These are phyloP conservation scores for Xanthoconium stramineum DNA, from an alignment of 768 basidiomycete species.

Conservation along the genomic window DNA sequence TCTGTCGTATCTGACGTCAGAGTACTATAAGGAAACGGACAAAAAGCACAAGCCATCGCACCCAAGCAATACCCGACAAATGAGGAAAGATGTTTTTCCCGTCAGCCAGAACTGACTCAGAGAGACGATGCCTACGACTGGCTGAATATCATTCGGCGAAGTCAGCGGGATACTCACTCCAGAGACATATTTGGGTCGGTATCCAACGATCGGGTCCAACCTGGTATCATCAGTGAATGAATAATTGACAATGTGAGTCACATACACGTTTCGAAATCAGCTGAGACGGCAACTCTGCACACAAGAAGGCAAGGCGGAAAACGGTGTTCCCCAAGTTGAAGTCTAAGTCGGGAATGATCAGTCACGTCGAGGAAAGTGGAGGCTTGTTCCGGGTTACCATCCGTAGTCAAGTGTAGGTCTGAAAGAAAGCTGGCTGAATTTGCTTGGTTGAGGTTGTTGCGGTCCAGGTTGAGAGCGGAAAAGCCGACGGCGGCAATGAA, in stretches of 20 bases:
- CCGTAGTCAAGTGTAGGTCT: constrained; percentile 51
- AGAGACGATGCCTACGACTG: constrained; percentile 38
- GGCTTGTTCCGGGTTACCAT: constrained; percentile 29
- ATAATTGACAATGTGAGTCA: neutral
- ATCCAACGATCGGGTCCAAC: constrained; percentile 65
- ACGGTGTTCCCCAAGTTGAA: constrained; percentile 57
- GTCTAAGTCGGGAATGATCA: constrained; percentile 29
- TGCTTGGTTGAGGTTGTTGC: constrained; percentile 53
- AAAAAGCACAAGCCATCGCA: constrained; percentile 6
- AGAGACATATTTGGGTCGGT: constrained; percentile 54
- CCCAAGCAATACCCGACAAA: constrained; percentile 48
- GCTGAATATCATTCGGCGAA: neutral
- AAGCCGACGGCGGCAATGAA: constrained; percentile 54
- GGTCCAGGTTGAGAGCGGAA: constrained; percentile 53
- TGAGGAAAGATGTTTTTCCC: constrained; percentile 49
- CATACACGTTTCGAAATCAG: constrained; percentile 55
- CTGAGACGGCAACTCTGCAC: constrained; percentile 61
- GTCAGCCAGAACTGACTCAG: constrained; percentile 53
- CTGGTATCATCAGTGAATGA: constrained; percentile 23
- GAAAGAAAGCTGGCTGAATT: constrained; percentile 57
- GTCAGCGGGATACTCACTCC: constrained; percentile 32
- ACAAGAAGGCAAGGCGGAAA: constrained; percentile 48
- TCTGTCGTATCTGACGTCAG: constrained; percentile 15
- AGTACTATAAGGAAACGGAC: neutral
- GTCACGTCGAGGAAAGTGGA: neutral